Evolutionary conservation across 495 filamentous ascomycete genomes (phyloP), one percentile per base, ranked within the genome.

Genomic region (Xylaria intraflava): DNA sequence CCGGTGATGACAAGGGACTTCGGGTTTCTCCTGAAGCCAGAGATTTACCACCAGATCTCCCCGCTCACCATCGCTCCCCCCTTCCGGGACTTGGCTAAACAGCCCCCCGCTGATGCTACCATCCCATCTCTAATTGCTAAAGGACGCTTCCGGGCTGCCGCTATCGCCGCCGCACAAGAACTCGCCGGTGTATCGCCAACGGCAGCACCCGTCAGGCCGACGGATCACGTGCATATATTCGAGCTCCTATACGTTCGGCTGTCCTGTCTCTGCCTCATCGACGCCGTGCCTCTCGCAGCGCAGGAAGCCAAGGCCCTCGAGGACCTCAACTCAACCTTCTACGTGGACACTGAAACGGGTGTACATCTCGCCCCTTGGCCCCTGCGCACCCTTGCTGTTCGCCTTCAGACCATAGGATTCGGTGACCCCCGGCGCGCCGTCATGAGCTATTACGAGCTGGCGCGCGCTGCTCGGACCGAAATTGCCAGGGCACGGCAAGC

Each of bases 361-460:
- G 63, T 56, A 11, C 83, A 86, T 66, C 75, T 92, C 3, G 85
- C 88, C 0, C 92, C 92, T 7, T 98, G 93, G 93, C 83, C 85
- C 44, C 76, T 98, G 42, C 79, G 92, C 4, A 79, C 95, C 2
- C 73, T 96, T 9, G 83, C 81, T 2, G 85, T 95, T 20, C 76
- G 91, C 2, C 76, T 97, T 29, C 89, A 95, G 60, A 86, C 85
- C 12, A 82, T 95, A 33, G 89, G 86, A 0, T 92, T 88, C 59
- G 84, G 82, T 14, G 93, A 96, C 68, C 77, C 83, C 35, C 78
- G 90, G n/a, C 76, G 89, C 46, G 84, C 84, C n/a, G 83, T 98
- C 35, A 88, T 87, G 67, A 84, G 84, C 20, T 86, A 93, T 62
- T 96, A 95, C 63, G 90, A 95, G 51, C 77, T 98, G 1, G 93